These are phyloP conservation scores for Pseudozyma sp. DNA, from an alignment of 1,284 basidiomycete genomes.

Conservation along the genomic window DNA sequence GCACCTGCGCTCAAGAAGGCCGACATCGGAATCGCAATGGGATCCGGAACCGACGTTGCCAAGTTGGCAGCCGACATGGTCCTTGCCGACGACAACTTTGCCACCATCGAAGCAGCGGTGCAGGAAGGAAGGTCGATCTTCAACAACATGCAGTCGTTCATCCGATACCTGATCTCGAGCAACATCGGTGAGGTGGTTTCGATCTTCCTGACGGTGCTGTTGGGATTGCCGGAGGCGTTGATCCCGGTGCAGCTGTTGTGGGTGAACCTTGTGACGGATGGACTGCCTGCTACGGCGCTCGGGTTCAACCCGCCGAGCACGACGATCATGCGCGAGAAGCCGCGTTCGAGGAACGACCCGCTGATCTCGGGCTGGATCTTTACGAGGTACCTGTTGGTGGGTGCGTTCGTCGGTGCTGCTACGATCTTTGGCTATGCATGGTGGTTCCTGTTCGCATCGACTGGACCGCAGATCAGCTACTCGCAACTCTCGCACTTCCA, in stretches of 20 bases:
- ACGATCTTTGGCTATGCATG: conserved; percentile 97
- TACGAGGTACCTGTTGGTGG: conserved; percentile 92
- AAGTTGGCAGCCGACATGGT: conserved; percentile 71
- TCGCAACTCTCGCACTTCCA: conserved; percentile 81
- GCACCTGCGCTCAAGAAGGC: conserved; percentile 70
- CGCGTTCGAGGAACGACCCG: conserved; percentile 86
- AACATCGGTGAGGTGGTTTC: conserved; percentile 98
- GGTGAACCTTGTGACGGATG: conserved; percentile 75
- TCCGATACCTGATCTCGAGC: conserved; percentile 84
- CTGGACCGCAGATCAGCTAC: conserved; percentile 92
- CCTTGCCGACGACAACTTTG: conserved; percentile 71
- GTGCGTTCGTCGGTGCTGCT: conserved; percentile 90
- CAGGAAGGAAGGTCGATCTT: conserved; percentile 97
- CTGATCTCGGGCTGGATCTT: conserved; percentile 93
- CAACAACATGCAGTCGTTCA: conserved; percentile 99
- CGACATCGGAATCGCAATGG: conserved; percentile 71
- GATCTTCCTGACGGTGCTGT: conserved; percentile 94
- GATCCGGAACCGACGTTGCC: conserved; percentile 70
- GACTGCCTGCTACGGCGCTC: conserved; percentile 95
- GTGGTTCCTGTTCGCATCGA: conserved; percentile 95
- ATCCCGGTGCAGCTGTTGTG: conserved; percentile 97
- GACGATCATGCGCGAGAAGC: conserved; percentile 89
- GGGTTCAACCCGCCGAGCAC: conserved; percentile 97
- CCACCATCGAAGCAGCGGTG: conserved; percentile 70
- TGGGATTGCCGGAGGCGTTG: conserved; percentile 98